Base-by-base conservation (phyloP, 495 filamentous ascomycete genomes). In the Melanomma pulvis-pyrius region DNA sequence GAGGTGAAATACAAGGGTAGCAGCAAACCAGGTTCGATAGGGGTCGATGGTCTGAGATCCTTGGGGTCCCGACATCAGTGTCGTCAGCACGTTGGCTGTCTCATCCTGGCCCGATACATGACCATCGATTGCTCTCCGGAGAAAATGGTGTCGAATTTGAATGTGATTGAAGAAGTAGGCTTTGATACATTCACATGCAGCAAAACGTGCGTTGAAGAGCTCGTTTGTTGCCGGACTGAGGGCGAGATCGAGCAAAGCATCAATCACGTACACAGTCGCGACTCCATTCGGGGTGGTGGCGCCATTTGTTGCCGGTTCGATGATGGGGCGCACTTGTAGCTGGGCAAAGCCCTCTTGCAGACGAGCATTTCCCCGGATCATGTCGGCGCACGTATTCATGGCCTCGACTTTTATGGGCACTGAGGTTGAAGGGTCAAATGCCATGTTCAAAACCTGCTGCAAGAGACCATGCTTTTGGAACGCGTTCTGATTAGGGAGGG, bases 341-440 rank as follows among this genome's bases (percentile, higher is more conserved):
- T 92, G 90, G n/a, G 91, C 92, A 68, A 98, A 97, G 47, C 79
- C 83, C 73, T 94, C 91, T 76, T 98, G 93, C 6, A 96, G 79
- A 15, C 79, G 82, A 28, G 83, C 75, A 76, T 97, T 97, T 19
- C 89, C 92, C 59, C 88, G 83, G 61, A 98, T 93, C 68, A 94
- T 82, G 79, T 97, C 92, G 30, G 92, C 92, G 71, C 91, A 93
- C 21, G 93, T 91, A 56, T 82, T 82, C 48, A 97, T 77, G 49
- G 92, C 92, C 87, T 96, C 92, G 36, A 90, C 86, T 74, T 88
- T 90, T 68, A 97, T 92, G 22, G 84, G 83, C 24, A 92, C 79
- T 68, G 88, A 90, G 63, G 89, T 88, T 19, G 79, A 82, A 52
- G 83, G 84, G n/a, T 86, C 87, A 75, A 98, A 98, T 1, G 91